These are phyloP conservation scores for Talaromyces verruculosus DNA, from an alignment of 2,329 filamentous ascomycete species.

Conservation along the genomic window DNA sequence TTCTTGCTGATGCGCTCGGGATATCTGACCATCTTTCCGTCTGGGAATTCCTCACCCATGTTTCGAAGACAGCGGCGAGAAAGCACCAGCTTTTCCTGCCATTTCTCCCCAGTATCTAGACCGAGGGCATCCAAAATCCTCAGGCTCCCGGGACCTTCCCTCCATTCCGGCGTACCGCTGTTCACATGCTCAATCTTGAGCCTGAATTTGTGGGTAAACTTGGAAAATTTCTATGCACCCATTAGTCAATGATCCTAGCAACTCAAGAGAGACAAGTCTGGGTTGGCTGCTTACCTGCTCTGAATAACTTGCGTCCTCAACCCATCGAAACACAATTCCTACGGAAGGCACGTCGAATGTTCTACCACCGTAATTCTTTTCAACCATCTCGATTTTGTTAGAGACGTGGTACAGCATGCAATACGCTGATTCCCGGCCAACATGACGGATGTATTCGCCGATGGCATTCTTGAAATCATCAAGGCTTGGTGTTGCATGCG, in stretches of 20 bases:
- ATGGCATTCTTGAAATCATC: not conserved
- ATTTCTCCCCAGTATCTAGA: not conserved
- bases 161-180: not conserved
- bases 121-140: not conserved
- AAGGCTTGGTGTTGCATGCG: not conserved
- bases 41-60: not conserved
- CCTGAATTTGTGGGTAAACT: not conserved
- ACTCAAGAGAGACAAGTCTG: not conserved
- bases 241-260: not conserved
- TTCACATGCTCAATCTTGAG: conserved; percentile 4
- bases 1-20: not conserved
- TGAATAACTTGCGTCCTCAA: conserved; percentile 11
- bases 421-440: not conserved
- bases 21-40: not conserved
- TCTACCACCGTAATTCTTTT: not conserved
- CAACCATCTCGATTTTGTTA: conserved; percentile 1
- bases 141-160: not conserved
- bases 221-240: not conserved
- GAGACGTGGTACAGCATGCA: not conserved
- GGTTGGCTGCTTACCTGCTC: not conserved
- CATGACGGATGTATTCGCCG: not conserved
- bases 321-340: conserved; percentile 9
- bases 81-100: not conserved
- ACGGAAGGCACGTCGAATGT: not conserved
- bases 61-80: not conserved